Base-by-base conservation (phyloP, 1,139 yeast species). In the Hemisphaericaspora xylofermentans region DNA sequence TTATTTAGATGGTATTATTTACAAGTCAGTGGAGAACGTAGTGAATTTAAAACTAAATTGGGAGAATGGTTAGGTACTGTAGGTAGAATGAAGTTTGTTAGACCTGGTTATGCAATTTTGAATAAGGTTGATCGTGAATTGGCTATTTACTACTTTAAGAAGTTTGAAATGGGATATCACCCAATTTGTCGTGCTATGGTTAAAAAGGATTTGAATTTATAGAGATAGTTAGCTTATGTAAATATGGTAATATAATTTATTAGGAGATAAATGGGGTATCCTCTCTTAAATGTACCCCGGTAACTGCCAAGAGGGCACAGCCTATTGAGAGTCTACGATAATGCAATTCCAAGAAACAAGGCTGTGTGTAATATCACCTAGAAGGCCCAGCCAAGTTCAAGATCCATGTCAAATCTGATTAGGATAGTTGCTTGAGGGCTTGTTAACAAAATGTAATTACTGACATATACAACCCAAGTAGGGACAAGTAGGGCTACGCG, bases 71-170 rank as follows among this genome's bases (percentile, higher is more conserved):
- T 89, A 43, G 95, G 94, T 7, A 82, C 93, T 3, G 94, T 88
- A 21, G 97, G 97, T 17, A 78, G 97, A 70, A 89, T 89, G 96
- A 89, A 89, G 70, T 89, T 82, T 59, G 96, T 88, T 30, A 78
- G 96, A 61, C 96, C 96, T 19, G 89, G 95, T 1, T 88, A 78
- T 65, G 74, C 79, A 30, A 65, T 81, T 47, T 69, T 89, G 46
- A 75, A 80, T 57, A 57, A 67, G 17, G 91, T 84, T 19, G 86
- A 87, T 58, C 79, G 77, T 39, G 65, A 73, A 10, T 66, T 82
- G 51, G 96, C 96, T 0, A 55, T 83, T 17, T 60, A 60, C 3
- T 86, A 88, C 15, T 89, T 86, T 65, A 66, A 65, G 35, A 73
- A 73, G 57, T 75, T 72, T 58, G 79, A 81, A 57, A 56, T 58